Evolutionary conservation across 2,329 filamentous ascomycete genomes (phyloP), one percentile per base, ranked within the genome.

Genomic region (Leptographium wingfieldii): DNA sequence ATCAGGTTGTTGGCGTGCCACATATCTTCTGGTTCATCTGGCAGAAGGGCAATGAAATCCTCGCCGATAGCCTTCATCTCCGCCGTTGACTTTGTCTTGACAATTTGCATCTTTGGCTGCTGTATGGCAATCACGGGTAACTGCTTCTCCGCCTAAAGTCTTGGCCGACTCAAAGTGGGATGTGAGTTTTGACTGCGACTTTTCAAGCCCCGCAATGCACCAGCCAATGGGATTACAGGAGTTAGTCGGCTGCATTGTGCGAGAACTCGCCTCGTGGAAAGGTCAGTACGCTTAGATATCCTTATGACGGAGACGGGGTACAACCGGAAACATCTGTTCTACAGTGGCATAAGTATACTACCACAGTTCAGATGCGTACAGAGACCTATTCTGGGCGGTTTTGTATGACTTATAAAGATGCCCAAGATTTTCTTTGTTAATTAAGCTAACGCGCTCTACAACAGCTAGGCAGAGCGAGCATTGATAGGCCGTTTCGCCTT

Each of bases 1-100:
- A 84, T 82, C 62, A 84, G 74, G 71, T 84, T 84, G 69, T 84
- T 82, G 65, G 80, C 79, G 63, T 84, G 80, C 81, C 81, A 84
- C 70, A 78, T 77, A 62, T 77, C 74, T 62, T 77, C 74, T 43
- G 74, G 73, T 33, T 76, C 74, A 33, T 68, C 67, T 22, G 74
- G 73, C 22, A 75, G 63, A n/a, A 77, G 68, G 14, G 69, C 68
- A 22, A 76, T 68, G 60, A 72, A 71, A 14, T 68, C 71, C 60
- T 75, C 73, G 59, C 70, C 66, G 52, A 75, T 64, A 38, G 71
- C 70, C 58, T 72, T 68, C 54, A 76, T 66, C 55, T 69, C 67
- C 56, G 68, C 67, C 46, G 72, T 70, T 59, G 69, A 69, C 60
- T 75, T 75, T 7, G 70, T 69, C 16, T 69, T 68, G 27, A 72